These are phyloP conservation scores for Crucihimalaya himalaica DNA, from an alignment of 345 rosid genomes.

Conservation along the genomic window DNA sequence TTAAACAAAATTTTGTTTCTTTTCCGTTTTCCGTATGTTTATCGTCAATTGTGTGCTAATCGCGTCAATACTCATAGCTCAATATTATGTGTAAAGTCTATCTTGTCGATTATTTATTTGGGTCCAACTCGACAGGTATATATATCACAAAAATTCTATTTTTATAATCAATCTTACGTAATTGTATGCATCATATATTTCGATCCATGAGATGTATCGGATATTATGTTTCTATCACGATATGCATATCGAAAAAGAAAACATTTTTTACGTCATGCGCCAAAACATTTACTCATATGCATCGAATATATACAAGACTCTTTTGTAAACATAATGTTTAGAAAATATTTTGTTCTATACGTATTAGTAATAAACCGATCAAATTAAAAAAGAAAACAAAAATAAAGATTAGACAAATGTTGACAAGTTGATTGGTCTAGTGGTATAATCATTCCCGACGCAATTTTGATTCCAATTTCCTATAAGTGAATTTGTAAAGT, in stretches of 20 bases:
- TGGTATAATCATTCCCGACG: background rate
- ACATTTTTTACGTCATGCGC: background rate
- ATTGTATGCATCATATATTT: slow-evolving; percentile 10
- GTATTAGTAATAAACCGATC: background rate
- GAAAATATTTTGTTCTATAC: too few species aligned
- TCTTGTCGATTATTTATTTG: slow-evolving; percentile 25
- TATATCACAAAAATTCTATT: background rate
- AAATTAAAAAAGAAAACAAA: too few species aligned
- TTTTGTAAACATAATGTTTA: background rate
- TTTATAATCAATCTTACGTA: slow-evolving; percentile 1
- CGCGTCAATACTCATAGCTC: slow-evolving; percentile 30
- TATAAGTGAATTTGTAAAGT: background rate
- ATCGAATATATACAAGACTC: background rate
- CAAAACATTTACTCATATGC: background rate
- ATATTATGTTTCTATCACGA: too few species aligned
- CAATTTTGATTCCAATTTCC: background rate
- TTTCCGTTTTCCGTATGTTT: slow-evolving; percentile 16
- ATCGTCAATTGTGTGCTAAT: slow-evolving; percentile 31
- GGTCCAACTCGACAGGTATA: slow-evolving; percentile 45
- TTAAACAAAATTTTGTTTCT: background rate
- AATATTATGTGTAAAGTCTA: slow-evolving; percentile 37
- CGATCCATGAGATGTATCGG: background rate
- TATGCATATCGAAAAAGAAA: too few species aligned
- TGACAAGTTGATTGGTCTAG: background rate
- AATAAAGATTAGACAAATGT: background rate